Conservation (phyloP, 768 basidiomycete species). For the Chlorophyllum brunneum region DNA sequence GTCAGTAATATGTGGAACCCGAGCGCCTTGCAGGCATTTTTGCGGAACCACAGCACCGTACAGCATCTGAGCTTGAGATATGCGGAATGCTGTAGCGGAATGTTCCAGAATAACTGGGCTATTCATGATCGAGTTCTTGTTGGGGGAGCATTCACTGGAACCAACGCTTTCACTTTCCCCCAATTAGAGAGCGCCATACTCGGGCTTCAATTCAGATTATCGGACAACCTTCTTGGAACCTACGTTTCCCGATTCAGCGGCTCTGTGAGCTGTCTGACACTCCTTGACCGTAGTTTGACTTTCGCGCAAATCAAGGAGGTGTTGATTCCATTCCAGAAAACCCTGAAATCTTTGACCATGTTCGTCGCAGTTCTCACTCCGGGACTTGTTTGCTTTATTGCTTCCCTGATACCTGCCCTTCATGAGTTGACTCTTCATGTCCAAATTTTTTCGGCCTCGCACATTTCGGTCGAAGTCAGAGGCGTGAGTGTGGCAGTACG, state of each 20-base stretch:
- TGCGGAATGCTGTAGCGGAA: not conserved
- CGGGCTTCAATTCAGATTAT: not conserved
- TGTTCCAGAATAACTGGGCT: not conserved
- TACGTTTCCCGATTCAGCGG: constrained; percentile 4
- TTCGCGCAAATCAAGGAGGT: not conserved
- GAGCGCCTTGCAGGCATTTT: not conserved
- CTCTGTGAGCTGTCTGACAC: not conserved
- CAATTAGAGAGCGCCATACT: not conserved
- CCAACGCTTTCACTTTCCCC: not conserved
- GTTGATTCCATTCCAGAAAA: not conserved
- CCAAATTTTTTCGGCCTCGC: not conserved
- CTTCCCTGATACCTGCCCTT: not conserved
- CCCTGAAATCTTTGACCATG: not conserved
- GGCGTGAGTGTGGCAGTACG: not conserved
- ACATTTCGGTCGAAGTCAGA: not conserved
- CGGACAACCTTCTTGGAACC: not conserved
- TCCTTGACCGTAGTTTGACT: not conserved
- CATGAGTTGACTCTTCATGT: not conserved
- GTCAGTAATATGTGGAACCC: constrained; percentile 3
- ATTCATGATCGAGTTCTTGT: constrained; percentile 1
- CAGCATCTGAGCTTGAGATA: not conserved
- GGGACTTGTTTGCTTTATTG: not conserved
- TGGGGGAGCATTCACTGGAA: not conserved
- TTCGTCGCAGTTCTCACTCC: not conserved
- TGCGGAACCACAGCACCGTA: not conserved